Percentiles rank a stretch among this genome's conserved stretches.
These are phyloP conservation scores for Cladophialophora bantiana DNA, from an alignment of 2,329 filamentous ascomycete species.

Conservation along the genomic window DNA sequence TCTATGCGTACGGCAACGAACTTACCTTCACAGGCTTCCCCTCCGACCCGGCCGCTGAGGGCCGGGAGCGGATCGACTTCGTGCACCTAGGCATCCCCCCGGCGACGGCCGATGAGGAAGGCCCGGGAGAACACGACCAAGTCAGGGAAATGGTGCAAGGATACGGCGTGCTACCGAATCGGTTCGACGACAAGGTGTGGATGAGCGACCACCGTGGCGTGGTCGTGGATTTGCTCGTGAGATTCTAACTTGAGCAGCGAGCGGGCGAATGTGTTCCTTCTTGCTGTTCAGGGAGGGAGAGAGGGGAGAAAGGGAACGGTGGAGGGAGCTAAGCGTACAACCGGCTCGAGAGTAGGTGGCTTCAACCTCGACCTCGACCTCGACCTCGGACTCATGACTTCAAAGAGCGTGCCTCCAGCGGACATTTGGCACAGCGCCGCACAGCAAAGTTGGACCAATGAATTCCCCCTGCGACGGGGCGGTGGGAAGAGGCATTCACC, in stretches of 20 bases:
- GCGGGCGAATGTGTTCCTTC: too few relatives aligned
- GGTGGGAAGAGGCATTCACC: too few relatives aligned
- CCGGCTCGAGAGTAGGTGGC: too few relatives aligned
- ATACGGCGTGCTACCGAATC: constrained; percentile 61
- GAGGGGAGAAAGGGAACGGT: too few relatives aligned
- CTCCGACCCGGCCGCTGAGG: constrained; percentile 44
- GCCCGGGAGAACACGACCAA: constrained; percentile 7
- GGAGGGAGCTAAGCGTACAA: too few relatives aligned
- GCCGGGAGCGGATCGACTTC: constrained; percentile 59
- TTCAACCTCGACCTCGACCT: too few relatives aligned
- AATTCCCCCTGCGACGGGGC: too few relatives aligned
- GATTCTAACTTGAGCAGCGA: not conserved
- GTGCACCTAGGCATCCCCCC: constrained; percentile 51
- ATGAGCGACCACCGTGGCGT: constrained; percentile 65
- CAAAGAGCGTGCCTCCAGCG: too few relatives aligned
- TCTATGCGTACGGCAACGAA: constrained; percentile 57
- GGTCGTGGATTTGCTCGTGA: constrained; percentile 54
- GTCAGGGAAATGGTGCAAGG: constrained; percentile 52
- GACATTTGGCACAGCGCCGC: too few relatives aligned
- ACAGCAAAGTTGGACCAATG: too few relatives aligned
- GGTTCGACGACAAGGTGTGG: constrained; percentile 63
- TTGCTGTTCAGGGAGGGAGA: too few relatives aligned
- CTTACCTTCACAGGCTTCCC: constrained; percentile 63
- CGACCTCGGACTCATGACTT: too few relatives aligned
- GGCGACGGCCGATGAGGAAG: constrained; percentile 21